Evolutionary conservation across 2,329 filamentous ascomycete genomes (phyloP), one percentile per base, ranked within the genome.

Genomic region (Teratosphaeria gauchensis): DNA sequence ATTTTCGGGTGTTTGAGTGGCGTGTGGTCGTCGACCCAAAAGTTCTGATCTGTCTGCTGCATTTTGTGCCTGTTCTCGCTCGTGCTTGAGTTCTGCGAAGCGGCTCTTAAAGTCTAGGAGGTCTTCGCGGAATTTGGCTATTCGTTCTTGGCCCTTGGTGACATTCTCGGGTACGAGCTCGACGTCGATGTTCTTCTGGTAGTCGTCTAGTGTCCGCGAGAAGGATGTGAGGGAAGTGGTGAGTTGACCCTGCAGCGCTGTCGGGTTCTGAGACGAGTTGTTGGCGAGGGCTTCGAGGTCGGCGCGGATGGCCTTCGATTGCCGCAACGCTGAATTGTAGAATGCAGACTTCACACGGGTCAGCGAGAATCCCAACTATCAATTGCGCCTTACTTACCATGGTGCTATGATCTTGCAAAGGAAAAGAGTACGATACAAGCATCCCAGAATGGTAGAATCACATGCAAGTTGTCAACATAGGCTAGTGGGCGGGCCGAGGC

Each of bases 151-250:
- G 0, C 92, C 94, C 71, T 97, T 96, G 61, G 94, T 87, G 66
- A 95, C 89, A 76, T 97, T 99, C 60, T 89, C 87, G 4, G 88
- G 83, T 58, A 95, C 92, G 33, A 96, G 84, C 74, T 99, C 94
- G 68, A 92, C 89, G 64, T 89, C 89, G 1, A 92, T 88, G 32
- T 95, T 84, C 58, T 83, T 82, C 68, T 88, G 84, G 78, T 99
- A 99, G 71, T 96, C 92, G 76, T 96, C 92, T 64, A 99, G 82
- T 0, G 90, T 95, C 61, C 94, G 90, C 53, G 88, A 84, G 73
- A 99, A 91, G 60, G 91, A 85, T 51, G 88, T 85, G 32, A 95
- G 77, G 14, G 89, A 89, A 21, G 85, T 87, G n/a, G 87, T 87
- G 63, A 90, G 84, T 74, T 90, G 88, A 70, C 87, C 87, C 65